Base-by-base conservation (phyloP, 1,139 yeast genomes). In the Pneumocystis carinii region DNA sequence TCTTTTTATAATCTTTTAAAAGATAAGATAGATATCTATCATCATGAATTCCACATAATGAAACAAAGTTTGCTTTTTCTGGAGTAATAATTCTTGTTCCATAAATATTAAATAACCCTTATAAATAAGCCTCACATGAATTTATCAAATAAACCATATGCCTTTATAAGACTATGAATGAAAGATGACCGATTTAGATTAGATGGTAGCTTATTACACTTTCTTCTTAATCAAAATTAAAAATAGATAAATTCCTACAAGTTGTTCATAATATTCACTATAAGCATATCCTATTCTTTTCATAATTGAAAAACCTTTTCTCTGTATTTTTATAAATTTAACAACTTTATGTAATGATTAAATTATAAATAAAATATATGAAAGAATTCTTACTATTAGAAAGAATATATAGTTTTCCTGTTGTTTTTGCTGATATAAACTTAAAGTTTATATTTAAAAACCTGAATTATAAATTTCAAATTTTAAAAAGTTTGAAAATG, bases 161-260 rank as follows among this genome's bases (percentile, higher is more conserved):
- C 81, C 15, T 70, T 68, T 10, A 81, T 75, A 62, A 83, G 71
- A 0, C 77, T 72, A 48, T 74, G 71, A 0, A 81, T 79, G 29
- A 82, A 71, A 2, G 80, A 73, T 12, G 82, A 81, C 12, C 87
- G 72, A 1, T 79, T 81, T 14, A 70, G 8, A 27, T 63, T 37
- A 37, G 42, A 57, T 27, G 59, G 42, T 19, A 37, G 8, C 4
- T 37, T 57, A 19, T 57, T 29, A 24, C 59, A 57, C 41, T 57
- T 39, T 24, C 24, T 57, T 57, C n/a, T 57, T 19, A 37, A 7
- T 17, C 29, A 57, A 19, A 70, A 67, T 83, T 83, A 0, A 85
- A 75, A 0, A 86, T 86, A 2, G 83, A 72, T 38, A 73, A 67
- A 66, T 83, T 85, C 27, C 39, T 12, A 71, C 69, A 69, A 78